Conservation (phyloP, 208 protist species). For the Herpetomonas tarakana region DNA sequence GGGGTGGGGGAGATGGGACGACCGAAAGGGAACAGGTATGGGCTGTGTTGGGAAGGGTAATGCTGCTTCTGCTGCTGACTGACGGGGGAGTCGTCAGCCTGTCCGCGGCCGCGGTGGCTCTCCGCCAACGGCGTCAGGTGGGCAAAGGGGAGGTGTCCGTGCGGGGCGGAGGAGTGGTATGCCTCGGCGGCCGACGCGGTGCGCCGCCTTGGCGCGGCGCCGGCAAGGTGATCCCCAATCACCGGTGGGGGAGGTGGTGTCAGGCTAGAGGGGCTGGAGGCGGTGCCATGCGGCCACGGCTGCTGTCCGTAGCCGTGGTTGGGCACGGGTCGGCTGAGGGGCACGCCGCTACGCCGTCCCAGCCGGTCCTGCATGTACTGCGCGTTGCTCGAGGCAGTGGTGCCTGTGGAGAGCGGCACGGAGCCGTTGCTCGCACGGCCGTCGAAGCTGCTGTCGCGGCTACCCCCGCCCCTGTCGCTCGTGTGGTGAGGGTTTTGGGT, state of each 20-base stretch:
- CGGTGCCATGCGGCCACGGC: too few relatives aligned
- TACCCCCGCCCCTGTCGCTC: not conserved
- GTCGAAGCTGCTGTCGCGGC: not conserved
- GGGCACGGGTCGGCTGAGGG: not conserved
- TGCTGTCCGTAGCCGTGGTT: not conserved
- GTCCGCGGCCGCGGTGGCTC: too few relatives aligned
- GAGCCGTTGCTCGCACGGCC: not conserved
- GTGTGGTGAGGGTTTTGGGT: not conserved
- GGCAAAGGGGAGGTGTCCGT: too few relatives aligned
- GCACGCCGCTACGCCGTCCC: not conserved
- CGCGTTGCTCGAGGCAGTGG: not conserved
- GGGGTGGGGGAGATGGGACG: not conserved
- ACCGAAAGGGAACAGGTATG: not conserved
- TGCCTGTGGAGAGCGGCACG: not conserved
- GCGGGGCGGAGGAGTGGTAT: too few relatives aligned
- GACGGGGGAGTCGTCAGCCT: too few relatives aligned
- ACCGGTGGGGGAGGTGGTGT: not conserved
- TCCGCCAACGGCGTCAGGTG: too few relatives aligned
- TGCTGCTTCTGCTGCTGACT: too few relatives aligned
- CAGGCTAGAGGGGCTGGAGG: not conserved
- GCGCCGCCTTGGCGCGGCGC: too few relatives aligned
- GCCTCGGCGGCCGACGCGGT: too few relatives aligned
- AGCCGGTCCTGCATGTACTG: not conserved
- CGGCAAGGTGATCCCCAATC: not conserved
- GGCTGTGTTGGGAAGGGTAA: too few relatives aligned